Percentiles rank a stretch among this genome's conserved stretches.
Conservation (phyloP, 1,284 basidiomycete genomes). For the Ganoderma leucocontextum region DNA sequence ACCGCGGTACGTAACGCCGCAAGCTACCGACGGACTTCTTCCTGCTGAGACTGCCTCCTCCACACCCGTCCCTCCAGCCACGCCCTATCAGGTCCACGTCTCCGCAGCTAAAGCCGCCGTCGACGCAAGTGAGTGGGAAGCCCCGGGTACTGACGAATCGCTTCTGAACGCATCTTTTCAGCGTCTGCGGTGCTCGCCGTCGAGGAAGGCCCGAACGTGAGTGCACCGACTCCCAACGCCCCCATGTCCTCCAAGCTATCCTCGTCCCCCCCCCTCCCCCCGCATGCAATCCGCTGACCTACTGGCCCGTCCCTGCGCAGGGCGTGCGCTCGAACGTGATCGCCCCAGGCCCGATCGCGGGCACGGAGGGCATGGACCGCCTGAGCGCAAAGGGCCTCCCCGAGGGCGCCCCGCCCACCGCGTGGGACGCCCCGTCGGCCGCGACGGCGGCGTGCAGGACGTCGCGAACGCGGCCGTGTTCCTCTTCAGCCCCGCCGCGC, state of each 20-base stretch:
- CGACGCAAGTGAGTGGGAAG: constrained; percentile 65
- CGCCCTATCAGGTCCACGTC: constrained; percentile 93
- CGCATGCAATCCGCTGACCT: not conserved
- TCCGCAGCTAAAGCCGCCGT: constrained; percentile 96
- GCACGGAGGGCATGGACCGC: constrained; percentile 81
- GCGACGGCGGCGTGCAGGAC: constrained; percentile 75
- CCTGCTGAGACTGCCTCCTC: constrained; percentile 9
- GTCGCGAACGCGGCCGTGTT: constrained; percentile 86
- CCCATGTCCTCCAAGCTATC: not conserved
- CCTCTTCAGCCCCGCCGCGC: constrained; percentile 89
- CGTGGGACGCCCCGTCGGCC: constrained; percentile 64
- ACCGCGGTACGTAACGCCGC: constrained; percentile 62
- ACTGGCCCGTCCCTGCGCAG: constrained; percentile 22
- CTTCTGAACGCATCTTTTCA: constrained; percentile 24
- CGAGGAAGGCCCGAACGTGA: constrained; percentile 86
- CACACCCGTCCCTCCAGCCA: constrained; percentile 52
- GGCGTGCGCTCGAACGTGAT: constrained; percentile 96
- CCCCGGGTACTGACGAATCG: not conserved
- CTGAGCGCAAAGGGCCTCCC: not conserved
- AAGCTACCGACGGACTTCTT: constrained; percentile 6
- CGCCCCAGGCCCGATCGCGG: constrained; percentile 86
- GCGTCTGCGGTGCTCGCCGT: constrained; percentile 79
- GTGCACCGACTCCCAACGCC: constrained; percentile 16
- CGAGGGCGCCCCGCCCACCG: constrained; percentile 10
- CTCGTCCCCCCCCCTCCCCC: not conserved